These are phyloP conservation scores for Raphanus raphanistrum DNA, from an alignment of 345 rosid genomes.

Conservation along the genomic window DNA sequence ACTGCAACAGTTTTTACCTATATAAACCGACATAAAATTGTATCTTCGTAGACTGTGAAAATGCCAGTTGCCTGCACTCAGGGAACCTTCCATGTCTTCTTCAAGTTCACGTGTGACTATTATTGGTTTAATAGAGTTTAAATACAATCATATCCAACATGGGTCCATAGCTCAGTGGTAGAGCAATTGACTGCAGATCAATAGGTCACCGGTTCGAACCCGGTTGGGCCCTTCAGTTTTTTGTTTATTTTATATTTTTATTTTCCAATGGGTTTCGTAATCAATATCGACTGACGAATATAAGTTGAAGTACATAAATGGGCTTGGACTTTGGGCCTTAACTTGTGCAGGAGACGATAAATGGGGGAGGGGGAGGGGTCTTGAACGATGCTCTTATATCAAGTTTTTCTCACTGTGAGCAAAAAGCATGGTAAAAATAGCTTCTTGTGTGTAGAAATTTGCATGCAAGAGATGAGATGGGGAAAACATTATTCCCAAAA, in stretches of 20 bases:
- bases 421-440: no score
- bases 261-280: background rate
- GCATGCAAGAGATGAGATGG: no score
- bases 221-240: conserved; percentile 45
- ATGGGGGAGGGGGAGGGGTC: no score
- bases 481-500: no score
- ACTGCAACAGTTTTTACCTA: no score
- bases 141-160: background rate
- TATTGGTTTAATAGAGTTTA: no score
- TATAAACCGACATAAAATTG: background rate
- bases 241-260: background rate
- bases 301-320: no score
- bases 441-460: no score
- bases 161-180: conserved; percentile 85
- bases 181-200: conserved; percentile 93
- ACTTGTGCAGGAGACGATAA: no score
- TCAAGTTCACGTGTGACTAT: conserved; percentile 35
- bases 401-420: no score
- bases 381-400: no score
- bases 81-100: conserved; percentile 41
- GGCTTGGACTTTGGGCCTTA: no score
- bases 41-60: background rate
- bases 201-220: conserved; percentile 71
- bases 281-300: background rate
- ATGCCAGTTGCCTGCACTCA: background rate